Evolutionary conservation across 805 yeast species (phyloP), one percentile per base, ranked within the genome.

Genomic region (Lipomyces mesembrius): DNA sequence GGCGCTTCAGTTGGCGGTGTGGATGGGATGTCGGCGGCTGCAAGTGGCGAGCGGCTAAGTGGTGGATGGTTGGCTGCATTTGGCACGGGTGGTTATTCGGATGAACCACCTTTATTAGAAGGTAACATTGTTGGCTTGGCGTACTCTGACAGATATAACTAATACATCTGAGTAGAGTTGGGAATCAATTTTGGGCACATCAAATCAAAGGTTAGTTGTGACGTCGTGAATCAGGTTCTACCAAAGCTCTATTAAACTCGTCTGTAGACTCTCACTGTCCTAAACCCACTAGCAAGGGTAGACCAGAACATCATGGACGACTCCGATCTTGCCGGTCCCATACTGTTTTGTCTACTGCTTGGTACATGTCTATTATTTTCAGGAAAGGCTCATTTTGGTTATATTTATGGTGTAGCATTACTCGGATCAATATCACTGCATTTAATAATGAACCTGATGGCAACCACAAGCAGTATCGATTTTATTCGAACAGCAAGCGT

Each of bases 331-430:
- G 98, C 98, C 0, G 99, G 99, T 0, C 99, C 99, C 0, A 83
- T 95, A 39, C 80, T 95, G 53, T 95, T 94, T 77, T 94, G 94
- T 74, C 80, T 95, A 61, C 78, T 92, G 64, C 94, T 94, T 76
- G 99, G 97, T 25, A 84, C 92, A 0, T 86, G 89, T 67, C 80
- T 95, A 62, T 80, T 94, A 60, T 82, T 93, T 56, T 76, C 97
- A 0, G 98, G 99, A 4, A 95, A 94, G 77, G 90, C 94, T 17
- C 98, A 95, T 77, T 95, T 95, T 76, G 98, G 98, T 1, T 95
- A 95, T 77, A 90, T 95, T 60, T 95, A 95, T 75, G 98, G 99
- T 52, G 96, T 95, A 54, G 98, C 97, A 0, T 79, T 95, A 55
- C 87, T 94, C 73, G 99, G 99, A 20, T 89, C 96, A 1, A 76